A percentile compares a stretch with the other conserved stretches of the same genome.
phyloP scores from a whole-genome alignment of 2,329 filamentous ascomycete species.

The Bipolaris gigantea region DNA sequence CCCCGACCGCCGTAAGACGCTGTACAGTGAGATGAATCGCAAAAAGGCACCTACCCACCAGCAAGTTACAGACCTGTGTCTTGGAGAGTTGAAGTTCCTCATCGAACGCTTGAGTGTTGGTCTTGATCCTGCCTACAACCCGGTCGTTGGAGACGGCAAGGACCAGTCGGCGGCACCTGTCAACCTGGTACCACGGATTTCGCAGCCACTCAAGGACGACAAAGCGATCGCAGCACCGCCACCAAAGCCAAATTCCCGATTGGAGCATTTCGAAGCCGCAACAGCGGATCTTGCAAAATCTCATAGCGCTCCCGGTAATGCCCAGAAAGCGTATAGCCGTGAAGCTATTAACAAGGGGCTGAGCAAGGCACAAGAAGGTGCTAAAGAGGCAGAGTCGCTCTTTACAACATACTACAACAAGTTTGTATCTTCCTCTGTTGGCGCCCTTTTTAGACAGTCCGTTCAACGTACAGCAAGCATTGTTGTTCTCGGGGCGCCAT shows the following conservation, averaged over 20 bases:
- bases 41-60: constrained; percentile 78
- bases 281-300: constrained; percentile 52
- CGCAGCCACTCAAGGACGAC: constrained; percentile 52
- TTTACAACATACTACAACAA: constrained; percentile 30
- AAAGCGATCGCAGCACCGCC: constrained; percentile 50
- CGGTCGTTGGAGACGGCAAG: constrained; percentile 17
- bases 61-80: constrained; percentile 71
- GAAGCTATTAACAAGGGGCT: constrained; percentile 40
- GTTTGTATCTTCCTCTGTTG: constrained; percentile 54
- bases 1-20: constrained; percentile 72
- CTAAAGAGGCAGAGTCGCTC: constrained; percentile 30
- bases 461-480: constrained; percentile 67
- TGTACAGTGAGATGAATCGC: constrained; percentile 86
- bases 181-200: constrained; percentile 54
- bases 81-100: constrained; percentile 69
- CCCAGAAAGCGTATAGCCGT: constrained; percentile 43
- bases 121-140: constrained; percentile 31
- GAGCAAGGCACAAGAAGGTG: constrained; percentile 35
- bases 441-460: constrained; percentile 69
- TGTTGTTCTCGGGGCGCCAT: constrained; percentile 73
- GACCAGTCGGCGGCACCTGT: constrained; percentile 36
- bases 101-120: constrained; percentile 65
- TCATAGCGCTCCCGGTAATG: constrained; percentile 35
- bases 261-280: constrained; percentile 31
- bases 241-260: constrained; percentile 43